A percentile compares a stretch with the other conserved stretches of the same genome.
These are phyloP conservation scores for Beauveria asiatica DNA, from an alignment of 2,329 filamentous ascomycete genomes.

Conservation along the genomic window DNA sequence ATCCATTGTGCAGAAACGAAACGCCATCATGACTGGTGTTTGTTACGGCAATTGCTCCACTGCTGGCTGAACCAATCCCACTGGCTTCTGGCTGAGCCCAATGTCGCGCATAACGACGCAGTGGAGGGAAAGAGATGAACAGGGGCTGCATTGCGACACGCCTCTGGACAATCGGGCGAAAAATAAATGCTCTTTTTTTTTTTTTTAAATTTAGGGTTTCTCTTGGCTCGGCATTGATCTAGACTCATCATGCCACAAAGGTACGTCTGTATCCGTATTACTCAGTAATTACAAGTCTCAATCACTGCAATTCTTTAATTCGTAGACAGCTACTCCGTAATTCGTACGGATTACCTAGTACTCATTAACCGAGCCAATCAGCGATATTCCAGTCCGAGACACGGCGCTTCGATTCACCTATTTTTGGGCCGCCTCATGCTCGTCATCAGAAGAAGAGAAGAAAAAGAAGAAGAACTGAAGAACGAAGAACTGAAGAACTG, in stretches of 20 bases:
- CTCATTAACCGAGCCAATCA: no score
- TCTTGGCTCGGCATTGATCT: neutral
- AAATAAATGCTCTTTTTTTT: neutral
- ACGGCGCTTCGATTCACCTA: slow-evolving; percentile 4
- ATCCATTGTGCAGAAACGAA: neutral
- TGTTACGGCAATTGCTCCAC: no score
- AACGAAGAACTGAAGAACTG: neutral
- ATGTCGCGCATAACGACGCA: neutral
- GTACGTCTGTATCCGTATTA: no score
- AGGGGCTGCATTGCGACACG: slow-evolving; percentile 1
- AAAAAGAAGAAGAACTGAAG: neutral
- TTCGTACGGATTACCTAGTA: no score
- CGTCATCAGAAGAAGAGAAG: neutral
- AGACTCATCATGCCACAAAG: neutral
- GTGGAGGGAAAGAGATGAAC: slow-evolving; percentile 8
- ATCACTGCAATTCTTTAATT: neutral
- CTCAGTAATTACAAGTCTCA: neutral
- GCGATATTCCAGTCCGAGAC: neutral
- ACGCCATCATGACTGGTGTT: neutral
- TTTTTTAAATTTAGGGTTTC: neutral
- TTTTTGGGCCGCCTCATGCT: neutral
- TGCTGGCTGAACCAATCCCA: no score
- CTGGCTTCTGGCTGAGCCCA: no score
- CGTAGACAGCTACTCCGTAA: no score
- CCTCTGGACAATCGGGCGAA: neutral